These are phyloP conservation scores for Vaccinium myrtillus DNA, from an alignment of 148 eudicot species.

Conservation along the genomic window DNA sequence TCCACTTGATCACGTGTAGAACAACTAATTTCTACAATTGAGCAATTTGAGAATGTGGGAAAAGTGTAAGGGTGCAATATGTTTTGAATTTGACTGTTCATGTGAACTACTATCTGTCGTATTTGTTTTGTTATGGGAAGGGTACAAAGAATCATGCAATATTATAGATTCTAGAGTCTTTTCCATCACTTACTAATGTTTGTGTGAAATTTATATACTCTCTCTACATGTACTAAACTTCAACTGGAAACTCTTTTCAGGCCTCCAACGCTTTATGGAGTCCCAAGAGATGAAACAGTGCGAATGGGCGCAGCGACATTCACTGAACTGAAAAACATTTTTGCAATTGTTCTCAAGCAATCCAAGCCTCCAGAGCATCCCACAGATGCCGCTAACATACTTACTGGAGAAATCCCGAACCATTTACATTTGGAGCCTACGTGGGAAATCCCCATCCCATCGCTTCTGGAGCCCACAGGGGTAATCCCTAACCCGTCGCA, in stretches of 20 bases:
- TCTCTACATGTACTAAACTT: neutral
- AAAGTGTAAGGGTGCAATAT: neutral
- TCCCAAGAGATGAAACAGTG: slow-evolving; percentile 82
- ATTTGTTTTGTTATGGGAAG: neutral
- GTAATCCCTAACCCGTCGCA: neutral
- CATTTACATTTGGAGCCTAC: slow-evolving; percentile 9
- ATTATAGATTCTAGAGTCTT: neutral
- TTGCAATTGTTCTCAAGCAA: slow-evolving; percentile 74
- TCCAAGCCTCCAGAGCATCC: slow-evolving; percentile 53
- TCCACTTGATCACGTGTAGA: neutral
- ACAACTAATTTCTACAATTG: neutral
- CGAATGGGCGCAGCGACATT: slow-evolving; percentile 67
- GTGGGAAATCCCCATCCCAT: slow-evolving; percentile 6
- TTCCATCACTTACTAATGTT: neutral
- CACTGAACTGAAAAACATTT: slow-evolving; percentile 66
- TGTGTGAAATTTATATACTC: neutral
- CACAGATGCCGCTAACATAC: slow-evolving; percentile 25
- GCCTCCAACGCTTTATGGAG: slow-evolving; percentile 82
- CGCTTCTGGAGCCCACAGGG: slow-evolving; percentile 12
- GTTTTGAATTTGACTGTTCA: neutral
- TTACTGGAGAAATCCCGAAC: slow-evolving; percentile 9
- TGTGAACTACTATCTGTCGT: neutral
- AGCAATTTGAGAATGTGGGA: neutral
- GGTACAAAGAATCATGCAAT: neutral
- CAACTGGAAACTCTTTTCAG: slow-evolving; percentile 34